These are phyloP conservation scores for Penicillium paxilli DNA, from an alignment of 495 filamentous ascomycete genomes.

Conservation along the genomic window DNA sequence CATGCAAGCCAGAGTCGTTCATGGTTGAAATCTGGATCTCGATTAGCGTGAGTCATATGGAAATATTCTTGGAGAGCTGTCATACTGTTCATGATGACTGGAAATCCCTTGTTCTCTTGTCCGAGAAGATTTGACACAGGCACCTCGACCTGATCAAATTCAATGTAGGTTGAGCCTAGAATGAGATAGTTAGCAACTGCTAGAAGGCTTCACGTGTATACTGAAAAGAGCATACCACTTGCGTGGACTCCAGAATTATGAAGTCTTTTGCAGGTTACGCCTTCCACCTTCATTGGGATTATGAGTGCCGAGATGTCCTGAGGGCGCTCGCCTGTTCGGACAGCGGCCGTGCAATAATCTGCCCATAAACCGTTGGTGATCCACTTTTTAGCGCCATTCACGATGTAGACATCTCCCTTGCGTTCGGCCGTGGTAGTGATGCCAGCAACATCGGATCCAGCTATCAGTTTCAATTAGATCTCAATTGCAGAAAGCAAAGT, in stretches of 20 bases:
- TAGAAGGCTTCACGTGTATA: no score
- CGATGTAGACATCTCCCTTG: constrained; percentile 45
- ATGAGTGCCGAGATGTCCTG: constrained; percentile 44
- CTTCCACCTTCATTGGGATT: constrained; percentile 40
- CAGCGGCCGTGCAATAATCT: constrained; percentile 48
- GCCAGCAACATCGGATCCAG: constrained; percentile 47
- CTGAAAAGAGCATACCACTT: constrained; percentile 18
- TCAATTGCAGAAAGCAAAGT: neutral
- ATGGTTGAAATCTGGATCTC: constrained; percentile 37
- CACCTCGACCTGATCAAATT: constrained; percentile 38
- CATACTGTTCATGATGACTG: constrained; percentile 41
- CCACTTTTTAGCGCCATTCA: constrained; percentile 55
- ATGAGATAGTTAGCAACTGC: no score
- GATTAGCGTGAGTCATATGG: neutral
- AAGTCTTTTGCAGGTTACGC: constrained; percentile 65
- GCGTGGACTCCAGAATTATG: constrained; percentile 60
- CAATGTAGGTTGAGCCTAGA: constrained; percentile 35
- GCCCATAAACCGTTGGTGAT: constrained; percentile 51
- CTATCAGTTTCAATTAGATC: constrained; percentile 4
- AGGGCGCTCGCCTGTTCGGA: constrained; percentile 43
- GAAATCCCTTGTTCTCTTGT: constrained; percentile 41
- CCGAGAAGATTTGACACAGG: constrained; percentile 33
- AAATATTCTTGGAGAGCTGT: no score
- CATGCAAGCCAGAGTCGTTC: constrained; percentile 40
- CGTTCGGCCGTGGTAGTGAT: constrained; percentile 46